Conservation (phyloP, 2,329 filamentous ascomycete species). For the Hypoxylon sp. region DNA sequence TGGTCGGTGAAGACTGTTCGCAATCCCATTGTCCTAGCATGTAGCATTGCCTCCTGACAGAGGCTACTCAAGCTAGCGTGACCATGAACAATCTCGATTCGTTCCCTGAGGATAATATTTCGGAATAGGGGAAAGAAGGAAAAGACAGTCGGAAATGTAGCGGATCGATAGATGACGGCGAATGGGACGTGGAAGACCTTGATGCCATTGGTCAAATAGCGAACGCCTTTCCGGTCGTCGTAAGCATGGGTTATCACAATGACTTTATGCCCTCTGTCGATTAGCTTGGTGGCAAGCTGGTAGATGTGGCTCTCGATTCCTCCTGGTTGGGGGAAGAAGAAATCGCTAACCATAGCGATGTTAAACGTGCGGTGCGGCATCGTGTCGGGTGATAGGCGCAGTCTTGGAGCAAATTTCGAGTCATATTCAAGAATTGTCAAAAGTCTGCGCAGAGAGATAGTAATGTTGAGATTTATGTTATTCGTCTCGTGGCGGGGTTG, state of each 20-base stretch:
- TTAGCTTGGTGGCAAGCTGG: slow-evolving; percentile 94
- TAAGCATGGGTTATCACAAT: slow-evolving; percentile 98
- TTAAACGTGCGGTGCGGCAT: slow-evolving; percentile 73
- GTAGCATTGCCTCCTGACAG: slow-evolving; percentile 93
- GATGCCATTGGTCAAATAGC: slow-evolving; percentile 96
- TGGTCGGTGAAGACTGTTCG: slow-evolving; percentile 98
- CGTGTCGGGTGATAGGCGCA: slow-evolving; percentile 47
- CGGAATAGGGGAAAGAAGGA: slow-evolving; percentile 98
- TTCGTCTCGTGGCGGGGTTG: background rate
- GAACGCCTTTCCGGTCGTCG: slow-evolving; percentile 87
- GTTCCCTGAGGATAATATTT: slow-evolving; percentile 93
- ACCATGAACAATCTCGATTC: slow-evolving; percentile 98
- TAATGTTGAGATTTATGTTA: background rate
- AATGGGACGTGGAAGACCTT: slow-evolving; percentile 99
- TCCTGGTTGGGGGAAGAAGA: slow-evolving; percentile 98
- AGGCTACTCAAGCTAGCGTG: slow-evolving; percentile 93
- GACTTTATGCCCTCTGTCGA: slow-evolving; percentile 97
- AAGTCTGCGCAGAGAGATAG: background rate
- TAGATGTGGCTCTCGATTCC: slow-evolving; percentile 99
- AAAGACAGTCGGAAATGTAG: slow-evolving; percentile 96
- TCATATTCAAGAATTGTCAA: slow-evolving; percentile 42
- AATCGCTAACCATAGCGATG: slow-evolving; percentile 96
- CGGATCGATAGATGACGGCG: slow-evolving; percentile 92
- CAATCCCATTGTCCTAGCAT: slow-evolving; percentile 95
- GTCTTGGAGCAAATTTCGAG: slow-evolving; percentile 25